A percentile compares a stretch with the other conserved stretches of the same genome.
phyloP scores from a whole-genome alignment of 805 yeast genomes.

The Metschnikowia vanudenii region DNA sequence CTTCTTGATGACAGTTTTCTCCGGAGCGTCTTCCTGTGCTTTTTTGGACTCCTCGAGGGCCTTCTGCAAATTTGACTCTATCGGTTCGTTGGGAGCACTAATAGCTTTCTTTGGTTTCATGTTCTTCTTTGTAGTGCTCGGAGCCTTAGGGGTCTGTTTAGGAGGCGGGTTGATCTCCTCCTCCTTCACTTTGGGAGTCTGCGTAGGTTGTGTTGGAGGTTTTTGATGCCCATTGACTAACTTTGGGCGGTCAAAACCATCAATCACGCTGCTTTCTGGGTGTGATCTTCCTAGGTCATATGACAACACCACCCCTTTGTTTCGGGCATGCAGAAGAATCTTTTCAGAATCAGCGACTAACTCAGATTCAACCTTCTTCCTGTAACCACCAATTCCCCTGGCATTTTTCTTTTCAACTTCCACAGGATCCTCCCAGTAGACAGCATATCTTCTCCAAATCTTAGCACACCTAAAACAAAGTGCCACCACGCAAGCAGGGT shows the following conservation, averaged over 20 bases:
- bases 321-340: conserved; percentile 51
- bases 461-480: conserved; percentile 85
- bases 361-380: conserved; percentile 64
- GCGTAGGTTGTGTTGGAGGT: not conserved
- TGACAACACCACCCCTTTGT: conserved; percentile 23
- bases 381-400: conserved; percentile 53
- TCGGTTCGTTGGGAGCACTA: not conserved
- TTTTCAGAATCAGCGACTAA: conserved; percentile 57
- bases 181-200: not conserved
- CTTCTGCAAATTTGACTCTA: not conserved
- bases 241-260: not conserved
- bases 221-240: conserved; percentile 1
- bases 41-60: not conserved
- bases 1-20: not conserved
- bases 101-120: not conserved
- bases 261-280: conserved; percentile 8
- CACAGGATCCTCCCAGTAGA: conserved; percentile 77
- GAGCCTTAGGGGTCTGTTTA: not conserved
- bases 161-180: not conserved
- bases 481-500: conserved; percentile 46
- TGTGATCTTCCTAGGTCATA: conserved; percentile 17
- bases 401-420: conserved; percentile 55
- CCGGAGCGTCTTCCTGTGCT: not conserved
- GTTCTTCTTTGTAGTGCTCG: not conserved
- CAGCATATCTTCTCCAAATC: conserved; percentile 88